Percentiles rank a stretch among this genome's conserved stretches.
These are phyloP conservation scores for Chrysopogon serrulatus DNA, from an alignment of 176 grass and related monocot species.

Conservation along the genomic window DNA sequence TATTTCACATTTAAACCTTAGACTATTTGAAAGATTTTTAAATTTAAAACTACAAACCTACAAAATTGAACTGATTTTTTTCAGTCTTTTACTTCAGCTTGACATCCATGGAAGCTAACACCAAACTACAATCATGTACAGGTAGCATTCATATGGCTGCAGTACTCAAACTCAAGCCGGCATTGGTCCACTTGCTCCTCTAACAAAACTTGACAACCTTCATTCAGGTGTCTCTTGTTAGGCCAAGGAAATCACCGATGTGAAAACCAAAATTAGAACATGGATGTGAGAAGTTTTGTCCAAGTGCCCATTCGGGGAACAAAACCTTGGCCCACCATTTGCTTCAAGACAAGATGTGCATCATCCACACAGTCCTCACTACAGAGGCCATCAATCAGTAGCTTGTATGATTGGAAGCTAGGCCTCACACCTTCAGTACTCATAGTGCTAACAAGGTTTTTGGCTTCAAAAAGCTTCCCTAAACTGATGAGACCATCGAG, in stretches of 20 bases:
- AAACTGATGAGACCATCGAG: constrained; percentile 62
- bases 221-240: neutral
- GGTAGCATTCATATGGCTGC: neutral
- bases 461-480: constrained; percentile 53
- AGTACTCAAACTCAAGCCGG: neutral
- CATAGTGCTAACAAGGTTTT: constrained; percentile 55
- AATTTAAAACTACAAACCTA: neutral
- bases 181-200: neutral
- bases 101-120: neutral
- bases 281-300: constrained; percentile 52
- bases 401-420: constrained; percentile 77
- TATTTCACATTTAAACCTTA: constrained; percentile 11
- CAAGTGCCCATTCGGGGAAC: constrained; percentile 77
- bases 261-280: constrained; percentile 19
- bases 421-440: constrained; percentile 48
- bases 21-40: neutral
- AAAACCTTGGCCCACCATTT: constrained; percentile 80
- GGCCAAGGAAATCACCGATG: neutral
- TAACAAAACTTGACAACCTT: neutral
- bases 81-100: neutral
- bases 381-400: constrained; percentile 76
- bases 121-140: neutral
- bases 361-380: constrained; percentile 46
- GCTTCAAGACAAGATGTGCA: constrained; percentile 58
- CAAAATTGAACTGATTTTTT: neutral